These are phyloP conservation scores for Barnettozyma pratensis DNA, from an alignment of 805 yeast species.

Conservation along the genomic window DNA sequence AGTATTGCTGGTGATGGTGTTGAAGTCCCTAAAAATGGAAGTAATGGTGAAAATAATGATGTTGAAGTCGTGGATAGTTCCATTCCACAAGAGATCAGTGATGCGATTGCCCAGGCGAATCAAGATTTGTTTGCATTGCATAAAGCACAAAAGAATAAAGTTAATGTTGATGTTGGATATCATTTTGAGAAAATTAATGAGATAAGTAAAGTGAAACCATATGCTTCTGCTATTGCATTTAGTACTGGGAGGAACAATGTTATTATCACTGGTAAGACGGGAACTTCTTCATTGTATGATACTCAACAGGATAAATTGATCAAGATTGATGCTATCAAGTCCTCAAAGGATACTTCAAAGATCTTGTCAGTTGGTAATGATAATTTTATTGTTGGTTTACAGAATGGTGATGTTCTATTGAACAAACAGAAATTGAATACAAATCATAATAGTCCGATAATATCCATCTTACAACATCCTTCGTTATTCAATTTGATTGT, in stretches of 20 bases:
- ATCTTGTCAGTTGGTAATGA: conserved; percentile 6
- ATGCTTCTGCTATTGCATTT: conserved; percentile 9
- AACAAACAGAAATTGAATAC: conserved; percentile 8
- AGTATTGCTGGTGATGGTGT: conserved; percentile 30
- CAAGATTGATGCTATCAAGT: conserved; percentile 12
- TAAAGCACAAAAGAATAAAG: conserved; percentile 20
- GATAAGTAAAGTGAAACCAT: conserved; percentile 12
- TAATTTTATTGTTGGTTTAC: conserved; percentile 10
- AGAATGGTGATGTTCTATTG: conserved; percentile 12
- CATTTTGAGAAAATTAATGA: conserved; percentile 5
- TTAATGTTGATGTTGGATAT: conserved; percentile 12
- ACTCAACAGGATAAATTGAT: conserved; percentile 2
- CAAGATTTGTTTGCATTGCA: conserved; percentile 17
- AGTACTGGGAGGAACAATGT: conserved; percentile 5
- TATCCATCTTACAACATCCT: conserved; percentile 31
- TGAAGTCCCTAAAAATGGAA: neutral
- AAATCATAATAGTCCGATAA: conserved; percentile 11
- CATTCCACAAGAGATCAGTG: conserved; percentile 8
- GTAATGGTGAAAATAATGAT: conserved; percentile 1
- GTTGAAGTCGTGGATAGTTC: neutral
- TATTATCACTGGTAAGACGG: conserved; percentile 15
- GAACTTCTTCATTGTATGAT: conserved; percentile 12
- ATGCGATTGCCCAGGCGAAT: conserved; percentile 11
- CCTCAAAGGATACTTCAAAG: conserved; percentile 11
- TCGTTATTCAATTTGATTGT: conserved; percentile 26